Conservation (phyloP, 331 rosid genomes). For the Ulmus americana region DNA sequence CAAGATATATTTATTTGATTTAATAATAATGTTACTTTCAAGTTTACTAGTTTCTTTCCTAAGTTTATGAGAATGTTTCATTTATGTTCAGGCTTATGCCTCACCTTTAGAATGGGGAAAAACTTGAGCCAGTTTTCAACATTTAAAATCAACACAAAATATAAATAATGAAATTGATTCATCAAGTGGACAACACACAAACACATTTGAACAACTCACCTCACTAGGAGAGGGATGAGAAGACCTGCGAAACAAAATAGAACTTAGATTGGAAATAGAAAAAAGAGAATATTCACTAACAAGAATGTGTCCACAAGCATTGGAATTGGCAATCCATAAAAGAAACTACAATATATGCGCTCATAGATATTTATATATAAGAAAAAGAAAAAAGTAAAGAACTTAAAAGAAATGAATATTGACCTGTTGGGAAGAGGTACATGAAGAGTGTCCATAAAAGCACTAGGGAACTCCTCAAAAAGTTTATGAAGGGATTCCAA, state of each 20-base stretch:
- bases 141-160: too few species aligned
- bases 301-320: background rate
- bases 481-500: slow-evolving; percentile 75
- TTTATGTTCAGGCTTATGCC: too few species aligned
- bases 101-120: too few species aligned
- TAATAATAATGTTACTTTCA: too few species aligned
- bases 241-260: slow-evolving; percentile 43
- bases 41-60: too few species aligned
- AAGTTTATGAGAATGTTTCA: too few species aligned
- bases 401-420: background rate
- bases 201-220: slow-evolving; percentile 38
- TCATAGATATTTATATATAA: too few species aligned
- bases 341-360: background rate
- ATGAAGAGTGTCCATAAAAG: slow-evolving; percentile 73
- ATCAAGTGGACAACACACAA: background rate
- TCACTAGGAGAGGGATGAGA: slow-evolving; percentile 40
- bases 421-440: slow-evolving; percentile 58
- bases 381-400: background rate
- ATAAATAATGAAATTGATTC: too few species aligned
- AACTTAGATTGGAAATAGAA: slow-evolving; percentile 11
- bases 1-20: too few species aligned
- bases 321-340: background rate
- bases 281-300: background rate
- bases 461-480: slow-evolving; percentile 87
- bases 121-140: too few species aligned